These are phyloP conservation scores for Cafeteria roenbergensis DNA, from an alignment of 108 stramenopile species.

Conservation along the genomic window DNA sequence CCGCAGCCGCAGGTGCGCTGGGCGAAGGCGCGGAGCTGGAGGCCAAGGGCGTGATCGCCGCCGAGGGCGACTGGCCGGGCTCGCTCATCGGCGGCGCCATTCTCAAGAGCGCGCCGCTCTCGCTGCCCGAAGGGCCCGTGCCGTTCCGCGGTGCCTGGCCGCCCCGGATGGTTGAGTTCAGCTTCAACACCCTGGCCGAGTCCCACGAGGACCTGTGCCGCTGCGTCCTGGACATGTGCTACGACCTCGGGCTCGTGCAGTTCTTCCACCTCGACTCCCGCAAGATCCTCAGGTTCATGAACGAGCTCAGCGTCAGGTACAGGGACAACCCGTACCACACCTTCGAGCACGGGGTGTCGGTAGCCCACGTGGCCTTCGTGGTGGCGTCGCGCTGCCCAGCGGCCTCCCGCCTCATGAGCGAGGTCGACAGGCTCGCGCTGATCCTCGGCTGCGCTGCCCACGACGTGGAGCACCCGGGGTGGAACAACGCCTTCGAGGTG, in stretches of 20 bases:
- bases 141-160: no score
- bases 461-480: conserved; percentile 57
- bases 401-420: conserved; percentile 21
- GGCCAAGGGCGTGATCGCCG: no score
- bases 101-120: no score
- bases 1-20: no score
- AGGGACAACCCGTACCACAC: conserved; percentile 42
- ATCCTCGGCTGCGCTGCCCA: conserved; percentile 42
- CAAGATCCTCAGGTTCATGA: background rate
- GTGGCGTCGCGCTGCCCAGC: conserved; percentile 10
- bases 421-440: conserved; percentile 26
- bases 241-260: background rate
- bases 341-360: conserved; percentile 42
- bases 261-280: background rate
- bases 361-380: conserved; percentile 36
- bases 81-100: no score
- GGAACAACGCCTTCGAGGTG: conserved; percentile 41
- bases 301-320: background rate
- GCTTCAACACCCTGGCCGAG: background rate
- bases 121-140: no score
- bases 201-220: background rate
- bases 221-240: background rate
- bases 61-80: no score
- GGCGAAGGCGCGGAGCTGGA: no score
- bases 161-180: background rate